Conservation (phyloP, 176 grass and related monocot genomes). For the Typha latifolia region DNA sequence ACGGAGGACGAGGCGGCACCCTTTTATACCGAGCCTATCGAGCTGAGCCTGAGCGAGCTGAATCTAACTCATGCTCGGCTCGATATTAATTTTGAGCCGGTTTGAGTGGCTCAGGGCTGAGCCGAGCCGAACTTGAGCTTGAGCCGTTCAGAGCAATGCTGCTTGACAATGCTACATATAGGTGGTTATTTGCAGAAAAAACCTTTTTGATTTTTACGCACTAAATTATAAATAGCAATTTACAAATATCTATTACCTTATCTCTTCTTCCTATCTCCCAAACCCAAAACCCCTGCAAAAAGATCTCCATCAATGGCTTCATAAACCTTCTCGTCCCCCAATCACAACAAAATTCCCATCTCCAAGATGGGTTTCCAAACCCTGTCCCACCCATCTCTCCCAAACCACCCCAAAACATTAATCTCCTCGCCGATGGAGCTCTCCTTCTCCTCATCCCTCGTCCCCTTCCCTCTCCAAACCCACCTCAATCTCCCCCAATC, state of each 20-base stretch:
- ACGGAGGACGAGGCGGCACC: no score
- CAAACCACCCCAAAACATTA: background rate
- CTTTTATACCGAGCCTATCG: no score
- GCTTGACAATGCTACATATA: no score
- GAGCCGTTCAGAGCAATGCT: no score
- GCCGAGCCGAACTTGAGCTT: no score
- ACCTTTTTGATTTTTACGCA: no score
- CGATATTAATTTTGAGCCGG: no score
- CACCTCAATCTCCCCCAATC: constrained; percentile 25
- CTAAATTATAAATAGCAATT: background rate
- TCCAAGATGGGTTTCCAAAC: constrained; percentile 13
- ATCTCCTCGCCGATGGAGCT: background rate
- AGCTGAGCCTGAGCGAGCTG: no score
- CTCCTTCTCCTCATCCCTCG: constrained; percentile 42
- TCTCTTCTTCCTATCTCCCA: constrained; percentile 9
- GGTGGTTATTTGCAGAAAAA: no score
- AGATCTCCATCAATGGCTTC: constrained; percentile 21
- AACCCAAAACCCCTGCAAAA: constrained; percentile 5
- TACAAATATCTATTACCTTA: constrained; percentile 8
- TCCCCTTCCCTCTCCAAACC: constrained; percentile 4
- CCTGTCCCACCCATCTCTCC: constrained; percentile 17
- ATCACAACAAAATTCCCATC: background rate
- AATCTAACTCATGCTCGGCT: no score
- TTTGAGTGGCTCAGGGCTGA: no score
- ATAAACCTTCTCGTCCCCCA: constrained; percentile 15